Conservation (phyloP, 495 filamentous ascomycete genomes). For the Opeltia flavorubescens region DNA sequence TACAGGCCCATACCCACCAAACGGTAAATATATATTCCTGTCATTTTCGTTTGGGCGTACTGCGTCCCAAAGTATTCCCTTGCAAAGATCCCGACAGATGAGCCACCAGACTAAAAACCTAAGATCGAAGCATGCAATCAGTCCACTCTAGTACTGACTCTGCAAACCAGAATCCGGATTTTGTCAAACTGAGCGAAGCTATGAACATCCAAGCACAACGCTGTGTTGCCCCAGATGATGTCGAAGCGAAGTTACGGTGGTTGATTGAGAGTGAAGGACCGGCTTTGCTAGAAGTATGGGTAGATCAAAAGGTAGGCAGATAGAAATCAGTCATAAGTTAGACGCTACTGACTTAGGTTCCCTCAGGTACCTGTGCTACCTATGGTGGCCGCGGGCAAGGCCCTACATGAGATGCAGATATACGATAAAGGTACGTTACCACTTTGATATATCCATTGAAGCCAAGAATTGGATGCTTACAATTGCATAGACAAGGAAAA, state of each 20-base stretch:
- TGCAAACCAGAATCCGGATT: constrained; percentile 22
- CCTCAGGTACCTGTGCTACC: constrained; percentile 70
- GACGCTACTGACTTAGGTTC: constrained; percentile 46
- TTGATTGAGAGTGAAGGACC: constrained; percentile 72
- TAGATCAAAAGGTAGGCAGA: constrained; percentile 25
- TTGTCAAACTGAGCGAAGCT: constrained; percentile 69
- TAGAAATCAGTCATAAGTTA: constrained; percentile 45
- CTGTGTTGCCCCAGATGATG: constrained; percentile 51
- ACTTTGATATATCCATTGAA: background rate
- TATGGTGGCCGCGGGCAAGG: constrained; percentile 84
- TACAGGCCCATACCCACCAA: constrained; percentile 67
- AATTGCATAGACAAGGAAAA: constrained; percentile 9
- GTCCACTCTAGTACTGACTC: background rate
- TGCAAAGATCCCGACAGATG: background rate
- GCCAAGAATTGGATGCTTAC: background rate
- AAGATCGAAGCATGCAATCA: background rate
- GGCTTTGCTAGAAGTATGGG: constrained; percentile 40
- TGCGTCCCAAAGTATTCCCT: too few species aligned
- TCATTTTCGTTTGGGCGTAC: too few species aligned
- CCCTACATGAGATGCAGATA: constrained; percentile 82
- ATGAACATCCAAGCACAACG: constrained; percentile 65
- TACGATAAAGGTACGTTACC: constrained; percentile 59
- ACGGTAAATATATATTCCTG: constrained; percentile 24
- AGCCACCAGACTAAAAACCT: background rate
- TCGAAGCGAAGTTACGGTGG: constrained; percentile 71